A percentile compares a stretch with the other conserved stretches of the same genome.
Evolutionary conservation across 2,329 filamentous ascomycete species (phyloP).

Genomic region (Nigrospora oryzae): DNA sequence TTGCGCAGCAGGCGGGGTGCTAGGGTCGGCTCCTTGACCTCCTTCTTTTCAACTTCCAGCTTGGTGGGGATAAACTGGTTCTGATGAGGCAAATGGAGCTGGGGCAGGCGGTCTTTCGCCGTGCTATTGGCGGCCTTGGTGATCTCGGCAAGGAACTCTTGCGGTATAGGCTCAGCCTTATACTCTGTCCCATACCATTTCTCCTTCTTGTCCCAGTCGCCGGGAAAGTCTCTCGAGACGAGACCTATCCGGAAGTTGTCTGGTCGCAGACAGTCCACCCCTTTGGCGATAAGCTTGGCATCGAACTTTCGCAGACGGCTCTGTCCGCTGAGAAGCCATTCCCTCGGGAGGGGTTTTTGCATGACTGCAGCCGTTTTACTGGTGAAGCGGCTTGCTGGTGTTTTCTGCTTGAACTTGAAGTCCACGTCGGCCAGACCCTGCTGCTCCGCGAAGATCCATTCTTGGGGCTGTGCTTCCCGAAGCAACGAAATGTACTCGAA

Average conservation of each 20-base stretch:
- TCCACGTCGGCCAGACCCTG: constrained; percentile 79
- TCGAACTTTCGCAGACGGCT: constrained; percentile 74
- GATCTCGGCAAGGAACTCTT: constrained; percentile 66
- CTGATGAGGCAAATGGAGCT: constrained; percentile 79
- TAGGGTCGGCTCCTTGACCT: constrained; percentile 65
- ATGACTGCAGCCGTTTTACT: constrained; percentile 76
- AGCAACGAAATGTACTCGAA: constrained; percentile 91
- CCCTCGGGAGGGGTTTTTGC: constrained; percentile 81
- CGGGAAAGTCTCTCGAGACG: constrained; percentile 75
- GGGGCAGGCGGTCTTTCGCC: constrained; percentile 50
- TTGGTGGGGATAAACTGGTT: constrained; percentile 95
- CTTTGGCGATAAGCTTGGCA: constrained; percentile 63
- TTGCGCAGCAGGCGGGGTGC: constrained; percentile 78
- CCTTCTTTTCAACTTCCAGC: constrained; percentile 90
- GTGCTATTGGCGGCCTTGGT: constrained; percentile 52
- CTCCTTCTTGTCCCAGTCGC: constrained; percentile 79
- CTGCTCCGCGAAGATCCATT: constrained; percentile 93
- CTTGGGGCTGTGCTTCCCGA: constrained; percentile 67
- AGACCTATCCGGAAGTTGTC: constrained; percentile 86
- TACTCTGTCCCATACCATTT: constrained; percentile 99
- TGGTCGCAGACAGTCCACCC: constrained; percentile 65
- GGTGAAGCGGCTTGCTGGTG: constrained; percentile 79
- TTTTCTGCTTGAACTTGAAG: constrained; percentile 93
- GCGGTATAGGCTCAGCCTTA: constrained; percentile 69
- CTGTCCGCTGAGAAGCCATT: constrained; percentile 78